A percentile compares a stretch with the other conserved stretches of the same genome.
These are phyloP conservation scores for Lentinula lateritia DNA, from an alignment of 768 basidiomycete species.

Conservation along the genomic window DNA sequence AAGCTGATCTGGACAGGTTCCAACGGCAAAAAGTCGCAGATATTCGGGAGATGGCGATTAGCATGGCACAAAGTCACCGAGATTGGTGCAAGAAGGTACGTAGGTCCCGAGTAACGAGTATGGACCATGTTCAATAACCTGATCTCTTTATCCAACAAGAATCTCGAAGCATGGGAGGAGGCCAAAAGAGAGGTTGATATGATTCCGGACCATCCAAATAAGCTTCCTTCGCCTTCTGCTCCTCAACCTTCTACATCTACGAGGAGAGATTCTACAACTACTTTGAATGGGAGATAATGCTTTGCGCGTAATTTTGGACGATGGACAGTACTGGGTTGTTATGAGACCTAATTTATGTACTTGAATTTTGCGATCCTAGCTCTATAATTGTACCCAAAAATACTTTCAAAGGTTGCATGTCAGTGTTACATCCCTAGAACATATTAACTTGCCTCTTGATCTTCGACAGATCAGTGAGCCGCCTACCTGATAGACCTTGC, in stretches of 20 bases:
- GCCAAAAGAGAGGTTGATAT: constrained; percentile 88
- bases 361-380: background rate
- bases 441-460: no score
- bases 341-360: background rate
- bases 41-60: constrained; percentile 87
- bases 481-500: no score
- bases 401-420: no score
- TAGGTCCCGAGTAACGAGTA: background rate
- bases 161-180: constrained; percentile 95
- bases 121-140: constrained; percentile 12
- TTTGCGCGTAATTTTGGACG: background rate
- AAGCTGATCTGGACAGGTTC: constrained; percentile 96
- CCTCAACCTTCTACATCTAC: constrained; percentile 30
- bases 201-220: constrained; percentile 89
- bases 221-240: constrained; percentile 41
- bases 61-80: constrained; percentile 82
- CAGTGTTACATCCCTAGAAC: no score
- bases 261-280: constrained; percentile 65
- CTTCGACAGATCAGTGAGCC: no score
- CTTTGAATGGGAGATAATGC: constrained; percentile 56
- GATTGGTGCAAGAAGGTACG: constrained; percentile 96
- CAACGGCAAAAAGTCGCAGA: constrained; percentile 99
- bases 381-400: background rate
- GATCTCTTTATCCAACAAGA: constrained; percentile 41
- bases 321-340: background rate